Base-by-base conservation (phyloP, 139 green algal genomes). In the Protoeuglena noctilucae region DNA sequence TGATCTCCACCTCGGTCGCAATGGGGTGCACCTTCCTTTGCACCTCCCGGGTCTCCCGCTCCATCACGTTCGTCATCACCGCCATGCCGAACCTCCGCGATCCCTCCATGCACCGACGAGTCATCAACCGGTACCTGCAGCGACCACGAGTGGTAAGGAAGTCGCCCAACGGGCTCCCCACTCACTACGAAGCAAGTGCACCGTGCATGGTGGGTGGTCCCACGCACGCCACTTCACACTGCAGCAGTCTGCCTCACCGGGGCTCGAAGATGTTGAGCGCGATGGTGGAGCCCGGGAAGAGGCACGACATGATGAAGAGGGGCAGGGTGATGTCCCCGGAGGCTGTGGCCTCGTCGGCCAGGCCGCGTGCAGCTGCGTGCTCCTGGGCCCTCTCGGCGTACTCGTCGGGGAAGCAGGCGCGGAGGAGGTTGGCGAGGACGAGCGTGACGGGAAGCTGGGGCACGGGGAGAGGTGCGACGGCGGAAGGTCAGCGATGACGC, bases 201-300 rank as follows among this genome's bases (percentile, higher is more conserved):
- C n/a, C n/a, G n/a, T n/a, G n/a, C n/a, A n/a, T n/a, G n/a, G n/a
- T n/a, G n/a, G n/a, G n/a, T n/a, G n/a, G n/a, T n/a, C n/a, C n/a
- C n/a, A n/a, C n/a, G n/a, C n/a, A n/a, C n/a, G n/a, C n/a, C n/a
- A n/a, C n/a, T n/a, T n/a, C 23, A 34, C 40, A 39, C 53, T 51
- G 53, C 53, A 40, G 28, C 23, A 40, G n/a, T 2, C 19, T 2
- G 18, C 56, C 55, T n/a, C 69, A 79, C 54, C 82, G 57, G 4
- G 86, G 84, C 66, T 97, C 89, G 60, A 95, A 97, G 22, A 97
- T 92, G 69, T 97, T 95, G 25, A 97, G 73, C 3, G 67, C 68
- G 60, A 93, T 85, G 34, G 57, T 68, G 68, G 94, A 80, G 0
- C 84, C 80, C 1, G 85, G 86, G 51, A 94, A 50, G 34, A 95